Conservation (phyloP, 768 basidiomycete genomes). For the Leucosporidium creatinivorum region DNA sequence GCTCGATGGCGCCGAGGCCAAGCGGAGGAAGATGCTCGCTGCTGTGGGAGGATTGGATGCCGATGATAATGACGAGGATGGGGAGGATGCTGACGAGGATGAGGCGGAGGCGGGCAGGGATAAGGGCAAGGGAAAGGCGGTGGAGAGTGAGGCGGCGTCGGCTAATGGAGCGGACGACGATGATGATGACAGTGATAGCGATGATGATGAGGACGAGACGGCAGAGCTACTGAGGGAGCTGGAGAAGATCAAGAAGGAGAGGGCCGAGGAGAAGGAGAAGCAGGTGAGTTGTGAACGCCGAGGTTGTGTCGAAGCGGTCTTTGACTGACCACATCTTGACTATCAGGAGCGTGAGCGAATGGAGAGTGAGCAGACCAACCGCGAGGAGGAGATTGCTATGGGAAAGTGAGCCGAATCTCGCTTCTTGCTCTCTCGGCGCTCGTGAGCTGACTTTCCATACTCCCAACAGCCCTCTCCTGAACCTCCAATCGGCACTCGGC, state of each 20-base stretch:
- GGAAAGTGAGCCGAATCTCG: conserved; percentile 39
- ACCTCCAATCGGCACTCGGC: conserved; percentile 83
- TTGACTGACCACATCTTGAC: background rate
- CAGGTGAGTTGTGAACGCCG: conserved; percentile 38
- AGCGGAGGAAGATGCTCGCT: conserved; percentile 78
- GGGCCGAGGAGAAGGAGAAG: conserved; percentile 83
- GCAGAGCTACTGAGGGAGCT: conserved; percentile 89
- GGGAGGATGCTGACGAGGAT: conserved; percentile 53
- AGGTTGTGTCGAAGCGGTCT: background rate
- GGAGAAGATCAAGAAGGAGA: conserved; percentile 95
- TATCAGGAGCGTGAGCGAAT: conserved; percentile 64
- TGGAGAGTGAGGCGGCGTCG: conserved; percentile 45
- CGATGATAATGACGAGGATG: conserved; percentile 74
- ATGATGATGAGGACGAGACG: conserved; percentile 67
- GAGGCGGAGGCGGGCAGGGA: background rate
- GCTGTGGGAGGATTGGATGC: conserved; percentile 80
- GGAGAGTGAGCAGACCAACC: conserved; percentile 49
- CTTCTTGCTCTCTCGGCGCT: no score
- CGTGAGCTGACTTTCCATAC: no score
- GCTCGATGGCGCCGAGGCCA: conserved; percentile 59
- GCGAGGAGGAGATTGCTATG: conserved; percentile 76
- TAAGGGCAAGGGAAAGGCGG: conserved; percentile 47
- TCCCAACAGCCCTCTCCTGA: conserved; percentile 68
- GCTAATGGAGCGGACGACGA: conserved; percentile 53
- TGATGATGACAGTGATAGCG: conserved; percentile 73